Base-by-base conservation (phyloP, 768 basidiomycete genomes). In the Calocybe cyanea region DNA sequence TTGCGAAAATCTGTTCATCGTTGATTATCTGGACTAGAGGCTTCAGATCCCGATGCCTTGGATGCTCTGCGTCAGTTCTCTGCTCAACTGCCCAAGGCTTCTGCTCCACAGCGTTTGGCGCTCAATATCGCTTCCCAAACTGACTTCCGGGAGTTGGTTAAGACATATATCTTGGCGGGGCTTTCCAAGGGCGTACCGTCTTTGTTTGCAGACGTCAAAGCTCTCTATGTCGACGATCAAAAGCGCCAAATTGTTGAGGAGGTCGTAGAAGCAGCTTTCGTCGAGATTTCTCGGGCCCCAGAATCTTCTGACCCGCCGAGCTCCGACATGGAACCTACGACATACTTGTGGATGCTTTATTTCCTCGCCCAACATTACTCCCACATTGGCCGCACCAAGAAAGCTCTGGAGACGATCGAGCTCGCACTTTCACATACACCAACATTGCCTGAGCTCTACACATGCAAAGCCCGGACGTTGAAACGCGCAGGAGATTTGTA, bases 281-380 rank as follows among this genome's bases (percentile, higher is more conserved):
- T 68, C 35, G 58, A 71, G 30, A 71, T 69, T 41, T 59, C 63
- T 20, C 53, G 60, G 3, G 55, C 54, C 23, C 51, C 57, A 19
- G 32, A 53, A 20, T 39, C 54, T 7, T 42, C 52, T 9, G 46
- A 51, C 7, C 49, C 63, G 0, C 48, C 60, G 7, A 48, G 61
- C 7, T 50, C 63, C 11, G 48, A 45, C 17, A 52, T 69, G 20
- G 82, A 85, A 35, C 93, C 95, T 1, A 83, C 91, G 3, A 83
- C 80, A 13, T 87, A 95, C 56, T 77, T 98, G 9, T 99, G 96
- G 96, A 84, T 87, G 8, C 78, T 97, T 31, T 98, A 95, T 69
- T 96, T 88, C 73, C 83, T 98, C 40, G 85, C 92, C 0, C 91
- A 95, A 56, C 93, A 94, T 60, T 75, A 90, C 57, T 87, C 89